phyloP scores from a whole-genome alignment of 139 green algal genomes.

The Coelastrella sp. region DNA sequence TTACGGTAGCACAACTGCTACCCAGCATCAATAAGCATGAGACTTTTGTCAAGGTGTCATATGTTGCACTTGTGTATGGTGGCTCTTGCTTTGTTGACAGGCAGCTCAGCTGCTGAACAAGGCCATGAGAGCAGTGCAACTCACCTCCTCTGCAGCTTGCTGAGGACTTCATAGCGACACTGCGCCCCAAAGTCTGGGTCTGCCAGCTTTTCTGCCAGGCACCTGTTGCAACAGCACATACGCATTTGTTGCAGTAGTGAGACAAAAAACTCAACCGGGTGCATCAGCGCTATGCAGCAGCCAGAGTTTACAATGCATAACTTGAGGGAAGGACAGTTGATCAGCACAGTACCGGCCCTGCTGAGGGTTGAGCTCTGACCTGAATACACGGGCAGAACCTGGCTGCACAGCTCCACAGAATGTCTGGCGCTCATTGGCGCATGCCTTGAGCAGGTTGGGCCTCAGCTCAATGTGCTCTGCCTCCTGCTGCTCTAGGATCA shows the following conservation, averaged over 20 bases:
- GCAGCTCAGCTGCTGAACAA: background rate
- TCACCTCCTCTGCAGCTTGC: conserved; percentile 70
- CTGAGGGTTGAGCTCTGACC: conserved; percentile 44
- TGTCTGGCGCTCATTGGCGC: conserved; percentile 68
- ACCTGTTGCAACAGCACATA: conserved; percentile 50
- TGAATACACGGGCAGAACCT: conserved; percentile 70
- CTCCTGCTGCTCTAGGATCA: conserved; percentile 73
- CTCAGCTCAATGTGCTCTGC: conserved; percentile 72
- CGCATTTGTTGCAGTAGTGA: background rate
- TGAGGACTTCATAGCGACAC: conserved; percentile 74
- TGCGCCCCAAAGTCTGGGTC: conserved; percentile 76
- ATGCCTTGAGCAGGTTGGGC: conserved; percentile 62
- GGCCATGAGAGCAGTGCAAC: background rate
- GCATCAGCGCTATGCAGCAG: background rate
- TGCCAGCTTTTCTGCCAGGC: conserved; percentile 79
- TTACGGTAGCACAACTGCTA: no score
- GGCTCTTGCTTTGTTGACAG: no score
- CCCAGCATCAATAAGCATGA: no score
- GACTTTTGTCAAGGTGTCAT: no score
- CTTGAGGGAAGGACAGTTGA: background rate
- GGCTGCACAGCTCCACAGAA: conserved; percentile 77
- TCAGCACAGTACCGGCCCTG: background rate
- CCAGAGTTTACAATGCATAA: background rate
- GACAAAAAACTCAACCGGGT: background rate
- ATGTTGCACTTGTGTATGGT: no score